phyloP scores from a whole-genome alignment of 2,329 filamentous ascomycete species.

The Plectosphaerella sp. region DNA sequence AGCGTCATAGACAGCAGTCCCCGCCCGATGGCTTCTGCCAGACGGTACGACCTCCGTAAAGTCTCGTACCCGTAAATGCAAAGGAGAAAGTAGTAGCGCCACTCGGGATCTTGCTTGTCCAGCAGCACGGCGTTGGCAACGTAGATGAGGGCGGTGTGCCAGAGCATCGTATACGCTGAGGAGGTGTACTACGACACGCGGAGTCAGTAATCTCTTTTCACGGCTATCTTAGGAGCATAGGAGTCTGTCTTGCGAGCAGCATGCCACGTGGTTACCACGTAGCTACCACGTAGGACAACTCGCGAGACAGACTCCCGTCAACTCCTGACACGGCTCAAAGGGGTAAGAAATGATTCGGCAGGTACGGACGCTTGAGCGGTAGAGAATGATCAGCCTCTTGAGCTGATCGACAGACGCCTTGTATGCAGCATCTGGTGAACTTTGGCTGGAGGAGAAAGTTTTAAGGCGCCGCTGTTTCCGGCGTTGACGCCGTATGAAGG shows the following conservation, averaged over 20 bases:
- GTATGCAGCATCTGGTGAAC: slow-evolving; percentile 24
- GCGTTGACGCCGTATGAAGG: slow-evolving; percentile 13
- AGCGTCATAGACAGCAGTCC: slow-evolving; percentile 31
- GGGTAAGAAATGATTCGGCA: too few relatives aligned
- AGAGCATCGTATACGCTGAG: slow-evolving; percentile 31
- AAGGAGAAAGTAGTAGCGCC: slow-evolving; percentile 29
- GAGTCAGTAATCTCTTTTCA: too few relatives aligned
- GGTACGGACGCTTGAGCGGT: too few relatives aligned
- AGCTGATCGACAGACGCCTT: slow-evolving; percentile 30
- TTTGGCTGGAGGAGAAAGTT: slow-evolving; percentile 24
- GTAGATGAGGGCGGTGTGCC: slow-evolving; percentile 34
- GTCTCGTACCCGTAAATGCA: slow-evolving; percentile 33
- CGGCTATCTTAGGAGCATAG: too few relatives aligned
- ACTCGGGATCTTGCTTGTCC: slow-evolving; percentile 20
- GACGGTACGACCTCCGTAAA: slow-evolving; percentile 26
- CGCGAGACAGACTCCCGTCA: too few relatives aligned
- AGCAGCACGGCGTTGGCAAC: slow-evolving; percentile 30
- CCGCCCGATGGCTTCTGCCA: slow-evolving; percentile 26
- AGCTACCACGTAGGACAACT: too few relatives aligned
- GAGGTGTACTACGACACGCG: slow-evolving; percentile 22
- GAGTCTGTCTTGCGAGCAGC: too few relatives aligned
- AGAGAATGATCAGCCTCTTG: slow-evolving; percentile 30
- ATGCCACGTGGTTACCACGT: too few relatives aligned
- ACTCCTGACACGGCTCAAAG: too few relatives aligned
- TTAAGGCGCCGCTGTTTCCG: slow-evolving; percentile 9